These are phyloP conservation scores for Microbotryomycetes sp. DNA, from an alignment of 1,284 basidiomycete genomes.

Conservation along the genomic window DNA sequence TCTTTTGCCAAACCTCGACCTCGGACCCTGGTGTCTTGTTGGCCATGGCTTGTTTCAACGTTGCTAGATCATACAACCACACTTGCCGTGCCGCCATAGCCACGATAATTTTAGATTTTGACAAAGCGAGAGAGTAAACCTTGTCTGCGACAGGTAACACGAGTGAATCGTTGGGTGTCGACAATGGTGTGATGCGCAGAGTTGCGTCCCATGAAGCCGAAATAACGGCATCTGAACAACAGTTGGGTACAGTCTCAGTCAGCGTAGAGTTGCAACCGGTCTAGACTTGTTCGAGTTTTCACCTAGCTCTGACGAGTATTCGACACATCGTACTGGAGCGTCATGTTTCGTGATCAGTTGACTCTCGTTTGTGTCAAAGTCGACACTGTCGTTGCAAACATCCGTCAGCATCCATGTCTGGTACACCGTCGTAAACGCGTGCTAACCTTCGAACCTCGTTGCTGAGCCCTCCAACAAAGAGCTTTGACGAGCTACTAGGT, in stretches of 20 bases:
- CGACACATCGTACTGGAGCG: constrained; percentile 44
- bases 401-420: too few relatives aligned
- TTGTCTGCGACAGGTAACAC: constrained; percentile 69
- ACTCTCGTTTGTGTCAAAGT: constrained; percentile 45
- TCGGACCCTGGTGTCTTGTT: constrained; percentile 14
- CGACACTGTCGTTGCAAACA: too few relatives aligned
- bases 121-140: constrained; percentile 71
- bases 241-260: not conserved
- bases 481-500: constrained; percentile 14
- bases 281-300: not conserved
- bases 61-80: constrained; percentile 74
- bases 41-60: constrained; percentile 48
- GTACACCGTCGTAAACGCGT: too few relatives aligned
- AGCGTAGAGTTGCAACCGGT: not conserved
- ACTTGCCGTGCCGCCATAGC: constrained; percentile 85
- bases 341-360: constrained; percentile 47
- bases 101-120: constrained; percentile 69
- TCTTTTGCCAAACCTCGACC: constrained; percentile 57
- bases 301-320: constrained; percentile 45
- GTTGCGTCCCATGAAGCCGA: constrained; percentile 88
- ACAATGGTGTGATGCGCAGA: constrained; percentile 56
- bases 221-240: constrained; percentile 64
- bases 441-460: constrained; percentile 50
- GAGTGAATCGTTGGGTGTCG: constrained; percentile 51
- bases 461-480: constrained; percentile 46